Evolutionary conservation across 352 stramenopile genomes (phyloP).

Genomic region (Nothophytophthora sp.): DNA sequence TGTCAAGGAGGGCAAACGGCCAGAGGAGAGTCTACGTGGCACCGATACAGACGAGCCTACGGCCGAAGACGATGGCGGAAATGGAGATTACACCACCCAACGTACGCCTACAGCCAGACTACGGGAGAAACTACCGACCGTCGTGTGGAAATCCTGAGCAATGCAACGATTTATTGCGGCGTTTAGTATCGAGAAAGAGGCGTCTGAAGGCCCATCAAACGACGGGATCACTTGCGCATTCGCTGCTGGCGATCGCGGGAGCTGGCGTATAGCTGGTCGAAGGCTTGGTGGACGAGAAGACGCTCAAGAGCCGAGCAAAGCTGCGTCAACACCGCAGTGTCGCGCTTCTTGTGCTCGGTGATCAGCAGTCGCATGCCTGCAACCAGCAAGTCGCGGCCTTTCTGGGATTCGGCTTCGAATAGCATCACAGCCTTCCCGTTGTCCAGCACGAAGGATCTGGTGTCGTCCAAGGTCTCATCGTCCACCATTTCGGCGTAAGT

Average conservation of each 20-base stretch:
- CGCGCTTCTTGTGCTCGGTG: conserved; percentile 55
- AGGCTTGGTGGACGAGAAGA: conserved; percentile 6
- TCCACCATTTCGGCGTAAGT: conserved; percentile 28
- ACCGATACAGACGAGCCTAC: conserved; percentile 37
- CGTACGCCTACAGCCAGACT: conserved; percentile 43
- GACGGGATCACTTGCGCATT: conserved; percentile 15
- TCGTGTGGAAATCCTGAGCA: conserved; percentile 34
- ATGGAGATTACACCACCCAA: conserved; percentile 37
- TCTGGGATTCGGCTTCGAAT: conserved; percentile 63
- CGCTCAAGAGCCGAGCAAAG: conserved; percentile 22
- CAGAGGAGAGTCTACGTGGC: conserved; percentile 22
- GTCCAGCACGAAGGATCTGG: conserved; percentile 45
- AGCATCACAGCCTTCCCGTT: conserved; percentile 66
- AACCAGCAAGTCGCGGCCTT: conserved; percentile 70
- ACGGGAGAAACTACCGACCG: conserved; percentile 33
- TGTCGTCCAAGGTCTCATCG: conserved; percentile 18
- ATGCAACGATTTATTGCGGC: conserved; percentile 34
- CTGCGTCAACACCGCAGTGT: conserved; percentile 37
- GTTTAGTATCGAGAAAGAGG: conserved; percentile 15
- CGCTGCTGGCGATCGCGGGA: conserved; percentile 13
- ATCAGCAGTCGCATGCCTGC: conserved; percentile 63
- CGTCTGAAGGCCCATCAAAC: conserved; percentile 8
- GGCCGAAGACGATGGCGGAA: conserved; percentile 32
- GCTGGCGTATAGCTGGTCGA: conserved; percentile 13
- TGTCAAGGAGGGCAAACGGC: conserved; percentile 25